These are phyloP conservation scores for Candida corydali DNA, from an alignment of 805 yeast genomes.

Conservation along the genomic window DNA sequence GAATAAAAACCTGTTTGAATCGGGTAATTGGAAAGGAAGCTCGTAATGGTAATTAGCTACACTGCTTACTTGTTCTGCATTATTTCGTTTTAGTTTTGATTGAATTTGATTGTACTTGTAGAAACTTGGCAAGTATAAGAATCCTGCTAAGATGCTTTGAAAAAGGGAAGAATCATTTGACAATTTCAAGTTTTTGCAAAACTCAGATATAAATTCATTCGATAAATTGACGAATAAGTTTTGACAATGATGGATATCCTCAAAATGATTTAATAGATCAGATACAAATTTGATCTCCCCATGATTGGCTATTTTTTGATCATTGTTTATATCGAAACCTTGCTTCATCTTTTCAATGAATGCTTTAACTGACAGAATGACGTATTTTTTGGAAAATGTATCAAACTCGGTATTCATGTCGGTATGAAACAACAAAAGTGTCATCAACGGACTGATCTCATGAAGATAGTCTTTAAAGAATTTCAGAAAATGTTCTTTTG, in stretches of 20 bases:
- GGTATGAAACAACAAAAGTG: slow-evolving; percentile 21
- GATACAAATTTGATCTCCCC: slow-evolving; percentile 25
- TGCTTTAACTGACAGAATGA: slow-evolving; percentile 16
- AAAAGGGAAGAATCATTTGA: slow-evolving; percentile 39
- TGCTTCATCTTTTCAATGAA: slow-evolving; percentile 21
- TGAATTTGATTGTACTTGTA: slow-evolving; percentile 38
- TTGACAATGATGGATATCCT: slow-evolving; percentile 22
- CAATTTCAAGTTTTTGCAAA: slow-evolving; percentile 32
- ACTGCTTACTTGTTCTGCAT: slow-evolving; percentile 5
- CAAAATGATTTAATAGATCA: slow-evolving; percentile 28
- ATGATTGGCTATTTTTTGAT: slow-evolving; percentile 12
- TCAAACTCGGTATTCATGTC: slow-evolving; percentile 10
- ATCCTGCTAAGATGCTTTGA: slow-evolving; percentile 38
- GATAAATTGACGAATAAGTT: slow-evolving; percentile 32
- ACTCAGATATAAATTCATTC: slow-evolving; percentile 37
- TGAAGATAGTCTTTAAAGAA: slow-evolving; percentile 27
- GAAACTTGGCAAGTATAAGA: slow-evolving; percentile 38
- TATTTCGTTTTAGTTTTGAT: slow-evolving; percentile 18
- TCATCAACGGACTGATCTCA: slow-evolving; percentile 34
- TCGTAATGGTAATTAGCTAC: slow-evolving; percentile 26
- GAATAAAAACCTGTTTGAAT: slow-evolving; percentile 35
- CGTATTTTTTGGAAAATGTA: slow-evolving; percentile 14
- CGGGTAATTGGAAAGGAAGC: slow-evolving; percentile 40
- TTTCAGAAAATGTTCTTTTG: slow-evolving; percentile 31
- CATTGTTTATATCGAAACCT: slow-evolving; percentile 16